phyloP scores from a whole-genome alignment of 2,329 filamentous ascomycete species.

The Alternaria tenuissima region DNA sequence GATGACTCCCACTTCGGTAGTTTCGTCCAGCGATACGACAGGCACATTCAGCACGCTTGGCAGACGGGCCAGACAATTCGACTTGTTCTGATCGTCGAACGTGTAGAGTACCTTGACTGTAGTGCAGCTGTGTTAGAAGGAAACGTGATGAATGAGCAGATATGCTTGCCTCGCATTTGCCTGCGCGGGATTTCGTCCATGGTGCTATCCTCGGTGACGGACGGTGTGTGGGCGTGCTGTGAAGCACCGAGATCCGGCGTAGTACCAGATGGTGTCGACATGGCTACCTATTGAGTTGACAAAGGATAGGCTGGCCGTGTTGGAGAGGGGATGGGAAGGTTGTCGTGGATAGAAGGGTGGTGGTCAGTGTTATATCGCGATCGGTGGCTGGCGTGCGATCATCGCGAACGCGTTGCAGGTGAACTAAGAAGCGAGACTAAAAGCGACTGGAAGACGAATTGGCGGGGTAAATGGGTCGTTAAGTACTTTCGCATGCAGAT shows the following conservation, averaged over 20 bases:
- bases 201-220: conserved; percentile 35
- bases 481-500: conserved; percentile 3
- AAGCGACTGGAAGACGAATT: conserved; percentile 19
- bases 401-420: conserved; percentile 47
- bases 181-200: conserved; percentile 48
- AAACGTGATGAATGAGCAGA: conserved; percentile 12
- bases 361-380: conserved; percentile 42
- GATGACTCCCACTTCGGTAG: conserved; percentile 82
- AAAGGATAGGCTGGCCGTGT: conserved; percentile 25
- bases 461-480: conserved; percentile 6
- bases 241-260: conserved; percentile 32
- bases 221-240: conserved; percentile 29
- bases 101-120: conserved; percentile 96
- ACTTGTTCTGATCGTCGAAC: conserved; percentile 87
- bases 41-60: conserved; percentile 81
- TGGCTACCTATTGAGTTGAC: conserved; percentile 35
- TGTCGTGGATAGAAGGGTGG: conserved; percentile 31
- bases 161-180: conserved; percentile 57
- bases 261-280: conserved; percentile 44
- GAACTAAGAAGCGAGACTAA: conserved; percentile 27
- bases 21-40: conserved; percentile 81
- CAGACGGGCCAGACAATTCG: conserved; percentile 88
- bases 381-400: conserved; percentile 48
- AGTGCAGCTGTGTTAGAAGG: conserved; percentile 28
- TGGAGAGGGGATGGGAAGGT: conserved; percentile 22